A percentile compares a stretch with the other conserved stretches of the same genome.
These are phyloP conservation scores for Poterioochromonas sp. DNA, from an alignment of 352 stramenopile species.

Conservation along the genomic window DNA sequence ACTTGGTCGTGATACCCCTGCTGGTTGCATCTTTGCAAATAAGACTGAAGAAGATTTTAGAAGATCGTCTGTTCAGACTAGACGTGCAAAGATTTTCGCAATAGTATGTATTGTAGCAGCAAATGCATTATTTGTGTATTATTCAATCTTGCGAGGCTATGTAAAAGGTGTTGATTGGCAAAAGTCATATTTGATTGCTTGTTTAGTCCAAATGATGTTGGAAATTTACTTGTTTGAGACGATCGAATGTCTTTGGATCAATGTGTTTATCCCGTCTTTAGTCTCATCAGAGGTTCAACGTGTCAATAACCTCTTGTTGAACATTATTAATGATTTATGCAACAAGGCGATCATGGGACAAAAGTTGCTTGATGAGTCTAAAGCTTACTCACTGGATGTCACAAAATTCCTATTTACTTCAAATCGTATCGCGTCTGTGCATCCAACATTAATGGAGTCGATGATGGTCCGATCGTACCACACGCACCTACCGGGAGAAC, in stretches of 20 bases:
- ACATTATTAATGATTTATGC: not conserved
- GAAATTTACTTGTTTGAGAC: constrained; percentile 6
- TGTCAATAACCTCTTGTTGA: not conserved
- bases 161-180: constrained; percentile 1
- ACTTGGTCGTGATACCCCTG: not conserved
- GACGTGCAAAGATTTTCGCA: not conserved
- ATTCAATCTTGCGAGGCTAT: not conserved
- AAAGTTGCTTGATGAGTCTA: too few relatives aligned
- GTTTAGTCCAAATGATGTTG: not conserved
- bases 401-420: constrained; percentile 8
- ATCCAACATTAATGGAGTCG: constrained; percentile 8
- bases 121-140: constrained; percentile 9
- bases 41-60: constrained; percentile 16
- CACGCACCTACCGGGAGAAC: not conserved
- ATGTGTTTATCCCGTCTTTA: not conserved
- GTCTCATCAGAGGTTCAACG: not conserved
- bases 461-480: constrained; percentile 12
- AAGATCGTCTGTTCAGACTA: not conserved
- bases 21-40: constrained; percentile 4
- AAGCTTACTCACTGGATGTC: too few relatives aligned
- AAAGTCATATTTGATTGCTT: not conserved
- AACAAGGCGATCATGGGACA: not conserved
- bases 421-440: not conserved
- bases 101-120: not conserved
- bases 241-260: constrained; percentile 27